These are phyloP conservation scores for Moricandia moricandioides DNA, from an alignment of 345 rosid species.

Conservation along the genomic window DNA sequence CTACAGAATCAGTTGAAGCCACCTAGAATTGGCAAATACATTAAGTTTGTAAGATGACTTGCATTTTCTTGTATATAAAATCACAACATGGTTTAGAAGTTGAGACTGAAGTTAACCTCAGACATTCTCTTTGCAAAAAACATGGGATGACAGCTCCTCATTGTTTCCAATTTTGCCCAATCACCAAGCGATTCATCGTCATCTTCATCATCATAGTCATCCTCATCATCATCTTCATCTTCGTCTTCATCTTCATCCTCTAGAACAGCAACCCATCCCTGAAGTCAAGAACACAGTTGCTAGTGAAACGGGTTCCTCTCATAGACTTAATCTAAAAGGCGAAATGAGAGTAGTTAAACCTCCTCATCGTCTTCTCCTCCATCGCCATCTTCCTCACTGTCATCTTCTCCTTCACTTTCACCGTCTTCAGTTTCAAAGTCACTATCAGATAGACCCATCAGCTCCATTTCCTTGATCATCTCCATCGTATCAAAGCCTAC, in stretches of 20 bases:
- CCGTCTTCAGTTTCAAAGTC: constrained; percentile 71
- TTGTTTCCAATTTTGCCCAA: constrained; percentile 88
- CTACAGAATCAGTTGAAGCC: constrained; percentile 69
- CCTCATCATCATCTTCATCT: background rate
- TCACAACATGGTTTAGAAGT: background rate
- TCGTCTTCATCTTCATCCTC: constrained; percentile 55
- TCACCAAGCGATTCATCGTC: constrained; percentile 66
- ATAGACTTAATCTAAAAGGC: background rate
- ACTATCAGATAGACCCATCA: constrained; percentile 61
- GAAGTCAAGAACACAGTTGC: constrained; percentile 25
- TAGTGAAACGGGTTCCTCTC: background rate
- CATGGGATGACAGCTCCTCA: constrained; percentile 94
- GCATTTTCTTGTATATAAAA: background rate
- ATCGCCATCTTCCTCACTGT: constrained; percentile 41
- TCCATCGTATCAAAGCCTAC: constrained; percentile 80
- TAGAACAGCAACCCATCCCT: constrained; percentile 77
- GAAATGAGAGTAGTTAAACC: constrained; percentile 35
- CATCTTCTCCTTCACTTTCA: constrained; percentile 59
- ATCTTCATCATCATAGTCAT: constrained; percentile 47
- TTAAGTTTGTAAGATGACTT: background rate
- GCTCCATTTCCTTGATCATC: constrained; percentile 73
- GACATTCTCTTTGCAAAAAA: constrained; percentile 79
- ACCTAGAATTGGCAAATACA: constrained; percentile 44
- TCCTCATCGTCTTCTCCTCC: constrained; percentile 53
- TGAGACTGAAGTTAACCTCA: constrained; percentile 37